Evolutionary conservation across 306 rosid genomes (phyloP).

Genomic region (Dryas drummondii): DNA sequence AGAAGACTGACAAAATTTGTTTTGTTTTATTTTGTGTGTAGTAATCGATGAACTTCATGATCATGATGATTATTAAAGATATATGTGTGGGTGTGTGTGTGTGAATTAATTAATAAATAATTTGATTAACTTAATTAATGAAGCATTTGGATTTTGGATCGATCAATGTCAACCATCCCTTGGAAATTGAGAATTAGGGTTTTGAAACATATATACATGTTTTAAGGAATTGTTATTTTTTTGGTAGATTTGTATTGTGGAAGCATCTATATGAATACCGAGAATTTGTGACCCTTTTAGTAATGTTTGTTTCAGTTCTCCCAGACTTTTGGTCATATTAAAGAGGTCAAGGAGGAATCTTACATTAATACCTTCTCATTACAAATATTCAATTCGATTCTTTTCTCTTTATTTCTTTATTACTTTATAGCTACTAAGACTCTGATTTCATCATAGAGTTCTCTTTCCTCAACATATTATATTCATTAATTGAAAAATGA

Average conservation of each 20-base stretch:
- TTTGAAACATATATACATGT: slow-evolving; percentile 32
- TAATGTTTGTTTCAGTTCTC: slow-evolving; percentile 28
- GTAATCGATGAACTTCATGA: slow-evolving; percentile 24
- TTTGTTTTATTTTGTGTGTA: slow-evolving; percentile 33
- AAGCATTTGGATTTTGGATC: slow-evolving; percentile 20
- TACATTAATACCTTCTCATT: slow-evolving; percentile 23
- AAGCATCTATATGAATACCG: slow-evolving; percentile 50
- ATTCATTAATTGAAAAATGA: not conserved
- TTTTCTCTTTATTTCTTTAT: not conserved
- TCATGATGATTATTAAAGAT: slow-evolving; percentile 26
- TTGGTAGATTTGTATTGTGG: slow-evolving; percentile 42
- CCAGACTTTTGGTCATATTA: slow-evolving; percentile 18
- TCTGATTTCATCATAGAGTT: not conserved
- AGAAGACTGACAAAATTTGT: slow-evolving; percentile 40
- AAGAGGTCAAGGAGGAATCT: slow-evolving; percentile 51
- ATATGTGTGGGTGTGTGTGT: not conserved
- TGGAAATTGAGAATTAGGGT: slow-evolving; percentile 39
- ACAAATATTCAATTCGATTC: not conserved
- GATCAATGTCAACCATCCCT: slow-evolving; percentile 42
- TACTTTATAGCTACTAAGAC: not conserved
- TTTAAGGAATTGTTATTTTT: slow-evolving; percentile 18
- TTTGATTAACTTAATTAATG: slow-evolving; percentile 13
- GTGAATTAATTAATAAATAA: too few relatives aligned
- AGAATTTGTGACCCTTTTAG: slow-evolving; percentile 31
- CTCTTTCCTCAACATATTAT: slow-evolving; percentile 11